phyloP scores from a whole-genome alignment of 2,329 filamentous ascomycete genomes.

The Penicillium nordicum region DNA sequence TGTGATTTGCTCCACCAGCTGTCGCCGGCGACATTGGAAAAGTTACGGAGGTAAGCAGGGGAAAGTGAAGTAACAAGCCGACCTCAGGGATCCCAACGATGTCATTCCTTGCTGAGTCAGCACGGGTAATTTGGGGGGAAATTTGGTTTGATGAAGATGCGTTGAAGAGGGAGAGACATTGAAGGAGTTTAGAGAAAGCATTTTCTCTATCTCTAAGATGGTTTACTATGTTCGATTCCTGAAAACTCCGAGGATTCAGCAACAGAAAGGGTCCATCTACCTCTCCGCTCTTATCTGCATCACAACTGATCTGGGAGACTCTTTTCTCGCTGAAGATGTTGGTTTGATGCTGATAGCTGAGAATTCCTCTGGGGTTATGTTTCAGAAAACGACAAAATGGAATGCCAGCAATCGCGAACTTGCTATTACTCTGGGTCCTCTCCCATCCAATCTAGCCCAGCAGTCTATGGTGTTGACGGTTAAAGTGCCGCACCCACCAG shows the following conservation, averaged over 20 bases:
- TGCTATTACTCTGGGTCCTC: conserved; percentile 31
- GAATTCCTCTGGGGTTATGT: conserved; percentile 16
- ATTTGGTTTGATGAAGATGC: background rate
- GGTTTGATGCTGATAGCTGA: conserved; percentile 29
- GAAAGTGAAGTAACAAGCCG: conserved; percentile 16
- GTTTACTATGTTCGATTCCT: conserved; percentile 65
- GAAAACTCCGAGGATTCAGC: conserved; percentile 54
- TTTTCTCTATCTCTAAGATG: conserved; percentile 36
- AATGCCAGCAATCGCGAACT: conserved; percentile 35
- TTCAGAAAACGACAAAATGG: conserved; percentile 30
- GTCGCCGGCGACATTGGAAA: conserved; percentile 15
- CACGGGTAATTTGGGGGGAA: background rate
- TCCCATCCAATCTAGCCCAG: conserved; percentile 25
- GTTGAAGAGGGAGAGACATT: background rate
- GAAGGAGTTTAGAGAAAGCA: background rate
- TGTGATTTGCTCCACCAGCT: conserved; percentile 10
- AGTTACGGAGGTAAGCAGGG: conserved; percentile 6
- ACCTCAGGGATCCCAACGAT: conserved; percentile 15
- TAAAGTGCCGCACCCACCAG: conserved; percentile 22
- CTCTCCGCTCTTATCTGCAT: conserved; percentile 59
- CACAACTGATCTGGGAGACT: conserved; percentile 66
- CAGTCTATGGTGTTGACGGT: conserved; percentile 29
- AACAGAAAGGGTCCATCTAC: conserved; percentile 42
- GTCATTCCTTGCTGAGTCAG: conserved; percentile 31
- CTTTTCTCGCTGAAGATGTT: conserved; percentile 52